These are phyloP conservation scores for Aegilops tauschii DNA, from an alignment of 176 grass and related monocot species.

Conservation along the genomic window DNA sequence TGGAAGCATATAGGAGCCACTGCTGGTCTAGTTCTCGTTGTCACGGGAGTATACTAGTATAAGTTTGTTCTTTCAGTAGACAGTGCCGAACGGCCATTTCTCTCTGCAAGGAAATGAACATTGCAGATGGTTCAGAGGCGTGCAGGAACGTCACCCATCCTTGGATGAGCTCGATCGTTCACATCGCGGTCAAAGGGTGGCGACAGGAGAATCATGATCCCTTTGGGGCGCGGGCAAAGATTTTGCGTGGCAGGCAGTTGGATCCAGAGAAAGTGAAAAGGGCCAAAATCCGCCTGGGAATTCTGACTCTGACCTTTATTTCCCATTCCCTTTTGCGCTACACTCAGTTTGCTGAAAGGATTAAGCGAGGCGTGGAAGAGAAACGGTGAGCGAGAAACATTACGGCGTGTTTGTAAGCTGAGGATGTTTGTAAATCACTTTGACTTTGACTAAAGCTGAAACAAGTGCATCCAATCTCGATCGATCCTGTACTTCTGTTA, in stretches of 20 bases:
- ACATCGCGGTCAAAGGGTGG: conserved; percentile 13
- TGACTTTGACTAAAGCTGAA: too few species aligned
- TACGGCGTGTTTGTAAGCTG: neutral
- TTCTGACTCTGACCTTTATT: neutral
- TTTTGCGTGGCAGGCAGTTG: neutral
- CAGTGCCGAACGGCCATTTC: neutral
- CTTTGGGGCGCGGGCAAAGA: conserved; percentile 24
- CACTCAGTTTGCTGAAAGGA: neutral
- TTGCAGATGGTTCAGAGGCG: neutral
- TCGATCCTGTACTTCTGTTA: too few species aligned
- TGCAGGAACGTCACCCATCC: neutral
- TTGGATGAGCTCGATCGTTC: neutral
- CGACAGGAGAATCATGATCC: conserved; percentile 11
- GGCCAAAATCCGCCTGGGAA: neutral
- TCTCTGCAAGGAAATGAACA: conserved; percentile 7
- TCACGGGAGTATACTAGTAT: neutral
- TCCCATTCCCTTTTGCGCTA: neutral
- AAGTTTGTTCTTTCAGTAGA: neutral
- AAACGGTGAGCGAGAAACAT: neutral
- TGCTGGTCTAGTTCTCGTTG: neutral
- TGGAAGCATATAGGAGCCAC: neutral
- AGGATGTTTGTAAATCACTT: too few species aligned
- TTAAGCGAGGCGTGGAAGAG: neutral
- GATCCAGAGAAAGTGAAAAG: neutral
- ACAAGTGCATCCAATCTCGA: too few species aligned